Conservation (phyloP, 495 filamentous ascomycete species). For the Tuber calosporum region DNA sequence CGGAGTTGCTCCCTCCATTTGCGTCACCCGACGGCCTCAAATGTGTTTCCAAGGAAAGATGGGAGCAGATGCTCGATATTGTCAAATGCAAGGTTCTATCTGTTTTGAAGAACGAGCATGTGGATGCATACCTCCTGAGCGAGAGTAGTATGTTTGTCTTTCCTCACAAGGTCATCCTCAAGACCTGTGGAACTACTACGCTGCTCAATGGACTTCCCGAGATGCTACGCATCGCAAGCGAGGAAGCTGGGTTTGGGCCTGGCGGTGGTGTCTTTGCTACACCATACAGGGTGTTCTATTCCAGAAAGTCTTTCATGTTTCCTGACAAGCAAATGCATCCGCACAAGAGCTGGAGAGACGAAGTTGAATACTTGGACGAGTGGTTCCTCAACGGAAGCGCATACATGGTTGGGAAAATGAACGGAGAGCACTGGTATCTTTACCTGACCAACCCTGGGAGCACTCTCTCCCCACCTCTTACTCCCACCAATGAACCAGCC, state of each 20-base stretch:
- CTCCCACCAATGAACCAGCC: constrained; percentile 52
- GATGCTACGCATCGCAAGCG: constrained; percentile 82
- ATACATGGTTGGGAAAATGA: constrained; percentile 99
- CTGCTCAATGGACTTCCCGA: constrained; percentile 79
- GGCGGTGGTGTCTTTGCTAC: constrained; percentile 65
- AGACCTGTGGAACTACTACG: constrained; percentile 98
- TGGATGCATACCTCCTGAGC: constrained; percentile 94
- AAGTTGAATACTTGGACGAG: constrained; percentile 83
- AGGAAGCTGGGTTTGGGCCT: constrained; percentile 74
- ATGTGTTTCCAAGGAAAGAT: constrained; percentile 69
- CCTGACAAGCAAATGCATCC: constrained; percentile 90
- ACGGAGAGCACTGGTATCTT: constrained; percentile 98
- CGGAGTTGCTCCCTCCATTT: constrained; percentile 61
- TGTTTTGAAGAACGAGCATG: constrained; percentile 83
- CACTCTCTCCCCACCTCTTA: constrained; percentile 74
- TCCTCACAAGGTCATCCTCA: constrained; percentile 95
- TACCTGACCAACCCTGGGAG: constrained; percentile 86
- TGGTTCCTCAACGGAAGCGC: constrained; percentile 89
- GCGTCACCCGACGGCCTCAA: constrained; percentile 74
- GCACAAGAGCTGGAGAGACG: constrained; percentile 94
- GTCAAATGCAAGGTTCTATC: constrained; percentile 99
- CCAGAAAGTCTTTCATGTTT: constrained; percentile 95
- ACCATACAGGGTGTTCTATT: constrained; percentile 96
- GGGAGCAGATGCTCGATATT: constrained; percentile 94
- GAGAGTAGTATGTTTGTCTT: constrained; percentile 99